Evolutionary conservation across 805 yeast genomes (phyloP), one percentile per base, ranked within the genome.

Genomic region (Hanseniaspora guilliermondii): DNA sequence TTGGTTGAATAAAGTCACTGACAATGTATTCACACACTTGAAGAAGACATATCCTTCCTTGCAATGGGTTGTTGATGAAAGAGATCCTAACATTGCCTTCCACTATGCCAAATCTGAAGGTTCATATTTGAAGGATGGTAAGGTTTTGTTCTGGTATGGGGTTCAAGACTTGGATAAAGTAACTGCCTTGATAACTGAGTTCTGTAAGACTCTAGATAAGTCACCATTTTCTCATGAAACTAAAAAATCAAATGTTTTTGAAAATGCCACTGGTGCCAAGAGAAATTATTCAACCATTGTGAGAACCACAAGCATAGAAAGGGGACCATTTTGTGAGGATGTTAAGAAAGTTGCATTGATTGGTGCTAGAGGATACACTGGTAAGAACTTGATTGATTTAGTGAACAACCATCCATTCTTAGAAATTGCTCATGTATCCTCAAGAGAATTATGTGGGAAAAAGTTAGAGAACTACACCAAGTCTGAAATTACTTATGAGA

Each of bases 361-460:
- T 65, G 99, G 99, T 61, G 99, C 99, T 41, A 83, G 99, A 72
- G 99, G 99, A 32, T 87, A 77, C 71, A 91, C 97, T 19, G 99
- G 98, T 36, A 95, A 86, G 71, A 91, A 91, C 63, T 76, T 93
- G 67, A 87, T 93, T 59, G 77, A 83, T 37, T 75, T 93, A 73
- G 85, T 93, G 59, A 86, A 93, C 69, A 72, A 76, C 49, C 99
- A 93, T 70, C 95, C 95, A 45, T 79, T 78, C 67, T 74, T 93
- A 60, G 97, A 91, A 64, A 71, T 93, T 53, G 77, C 91, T 6
- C 95, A 93, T 65, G 97, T 93, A 53, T 91, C 97, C 1, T 91
- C 97, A 24, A 86, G 99, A 69, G 97, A 93, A 68, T 76, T 93
- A 58, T 76, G 77, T 57, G 99, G 99, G 50, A 82, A 85, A 70